A percentile compares a stretch with the other conserved stretches of the same genome.
These are phyloP conservation scores for Aspergillus niger DNA, from an alignment of 2,329 filamentous ascomycete species.

Conservation along the genomic window DNA sequence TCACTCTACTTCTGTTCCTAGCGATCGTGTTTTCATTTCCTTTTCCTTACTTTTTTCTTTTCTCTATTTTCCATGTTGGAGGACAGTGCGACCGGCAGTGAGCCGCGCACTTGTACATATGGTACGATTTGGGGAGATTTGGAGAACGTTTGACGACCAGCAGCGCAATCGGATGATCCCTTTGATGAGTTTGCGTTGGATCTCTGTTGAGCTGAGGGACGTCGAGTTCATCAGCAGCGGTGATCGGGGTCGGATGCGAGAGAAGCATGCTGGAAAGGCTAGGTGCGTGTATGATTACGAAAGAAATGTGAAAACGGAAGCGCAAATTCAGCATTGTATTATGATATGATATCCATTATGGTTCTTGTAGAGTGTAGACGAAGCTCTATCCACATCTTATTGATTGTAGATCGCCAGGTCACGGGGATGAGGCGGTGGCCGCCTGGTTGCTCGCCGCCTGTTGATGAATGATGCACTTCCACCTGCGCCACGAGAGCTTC, in stretches of 20 bases:
- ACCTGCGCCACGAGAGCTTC: not conserved
- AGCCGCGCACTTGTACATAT: constrained; percentile 26
- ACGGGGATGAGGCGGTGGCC: not conserved
- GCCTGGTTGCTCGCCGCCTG: not conserved
- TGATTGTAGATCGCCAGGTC: not conserved
- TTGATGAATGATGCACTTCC: not conserved
- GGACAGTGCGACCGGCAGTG: constrained; percentile 13
- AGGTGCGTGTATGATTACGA: constrained; percentile 42
- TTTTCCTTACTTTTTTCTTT: too few relatives aligned
- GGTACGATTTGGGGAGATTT: constrained; percentile 12
- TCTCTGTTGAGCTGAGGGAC: not conserved
- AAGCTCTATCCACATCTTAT: too few relatives aligned
- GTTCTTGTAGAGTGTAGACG: not conserved
- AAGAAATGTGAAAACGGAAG: constrained; percentile 40
- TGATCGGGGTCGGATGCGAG: not conserved
- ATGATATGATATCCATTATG: not conserved
- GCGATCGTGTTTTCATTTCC: not conserved
- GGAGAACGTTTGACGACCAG: not conserved
- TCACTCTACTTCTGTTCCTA: constrained; percentile 1
- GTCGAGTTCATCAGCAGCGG: not conserved
- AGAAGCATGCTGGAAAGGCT: constrained; percentile 15
- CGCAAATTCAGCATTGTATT: constrained; percentile 16
- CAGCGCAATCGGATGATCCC: constrained; percentile 4
- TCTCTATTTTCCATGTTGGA: not conserved
- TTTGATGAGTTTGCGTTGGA: not conserved